These are phyloP conservation scores for Vigna trinervia DNA, from an alignment of 306 rosid species.

Conservation along the genomic window DNA sequence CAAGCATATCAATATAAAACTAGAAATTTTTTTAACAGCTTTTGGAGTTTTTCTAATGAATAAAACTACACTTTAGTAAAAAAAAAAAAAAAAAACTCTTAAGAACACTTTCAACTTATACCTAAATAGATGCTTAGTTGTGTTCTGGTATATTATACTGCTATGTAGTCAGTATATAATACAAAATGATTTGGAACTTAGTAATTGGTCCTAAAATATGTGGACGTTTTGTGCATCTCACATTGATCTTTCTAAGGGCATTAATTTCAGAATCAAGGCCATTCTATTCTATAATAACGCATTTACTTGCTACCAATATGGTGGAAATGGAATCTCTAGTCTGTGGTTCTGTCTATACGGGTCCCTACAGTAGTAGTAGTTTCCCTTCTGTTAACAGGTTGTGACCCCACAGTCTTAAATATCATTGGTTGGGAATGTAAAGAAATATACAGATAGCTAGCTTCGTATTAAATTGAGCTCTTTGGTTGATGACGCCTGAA, in stretches of 20 bases:
- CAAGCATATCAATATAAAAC: background rate
- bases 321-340: conserved; percentile 49
- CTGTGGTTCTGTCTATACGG: conserved; percentile 40
- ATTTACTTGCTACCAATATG: conserved; percentile 11
- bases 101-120: too few relatives aligned
- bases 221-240: conserved; percentile 12
- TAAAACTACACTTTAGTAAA: too few relatives aligned
- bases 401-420: conserved; percentile 41
- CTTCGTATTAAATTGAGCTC: conserved; percentile 50
- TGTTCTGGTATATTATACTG: background rate
- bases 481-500: conserved; percentile 57
- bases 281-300: conserved; percentile 1
- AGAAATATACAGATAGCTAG: conserved; percentile 59
- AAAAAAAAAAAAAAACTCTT: too few relatives aligned
- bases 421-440: conserved; percentile 52
- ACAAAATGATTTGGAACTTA: conserved; percentile 41
- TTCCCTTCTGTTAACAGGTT: conserved; percentile 44
- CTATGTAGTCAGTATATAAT: too few relatives aligned
- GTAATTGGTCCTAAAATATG: conserved; percentile 26
- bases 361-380: conserved; percentile 49
- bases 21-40: too few relatives aligned
- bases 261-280: conserved; percentile 11
- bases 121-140: background rate
- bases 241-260: background rate
- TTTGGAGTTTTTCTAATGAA: too few relatives aligned